These are phyloP conservation scores for Plasmodium yoelii DNA, from an alignment of 169 alveolate species.

Conservation along the genomic window DNA sequence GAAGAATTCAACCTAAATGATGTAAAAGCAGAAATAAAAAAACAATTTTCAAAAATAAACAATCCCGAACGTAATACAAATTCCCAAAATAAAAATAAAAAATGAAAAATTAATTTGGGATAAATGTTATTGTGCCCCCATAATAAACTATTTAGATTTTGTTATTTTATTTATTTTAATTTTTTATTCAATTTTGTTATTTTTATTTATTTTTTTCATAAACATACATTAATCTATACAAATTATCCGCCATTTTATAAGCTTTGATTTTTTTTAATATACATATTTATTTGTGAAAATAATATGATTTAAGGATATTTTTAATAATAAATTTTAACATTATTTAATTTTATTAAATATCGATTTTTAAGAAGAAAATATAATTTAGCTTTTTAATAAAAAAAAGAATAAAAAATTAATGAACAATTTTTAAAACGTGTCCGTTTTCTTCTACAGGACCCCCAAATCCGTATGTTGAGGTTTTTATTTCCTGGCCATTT, in stretches of 20 bases:
- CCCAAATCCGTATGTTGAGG: slow-evolving; percentile 9
- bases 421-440: slow-evolving; percentile 21
- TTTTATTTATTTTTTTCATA: too few species aligned
- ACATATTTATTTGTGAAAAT: too few species aligned
- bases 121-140: too few species aligned
- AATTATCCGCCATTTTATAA: too few species aligned
- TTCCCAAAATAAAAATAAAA: background rate
- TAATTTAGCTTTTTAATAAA: background rate
- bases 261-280: too few species aligned
- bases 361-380: background rate
- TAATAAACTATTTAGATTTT: too few species aligned
- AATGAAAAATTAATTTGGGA: too few species aligned
- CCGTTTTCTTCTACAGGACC: slow-evolving; percentile 74
- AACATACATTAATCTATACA: too few species aligned
- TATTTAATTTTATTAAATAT: background rate
- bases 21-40: slow-evolving; percentile 50
- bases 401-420: slow-evolving; percentile 20
- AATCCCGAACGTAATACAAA: slow-evolving; percentile 2
- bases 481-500: background rate
- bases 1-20: slow-evolving; percentile 36
- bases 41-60: slow-evolving; percentile 24
- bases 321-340: slow-evolving; percentile 7
- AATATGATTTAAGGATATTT: too few species aligned
- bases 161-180: too few species aligned
- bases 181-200: too few species aligned